Evolutionary conservation across 2,329 filamentous ascomycete genomes (phyloP).

Genomic region (Colletotrichum spinosum): DNA sequence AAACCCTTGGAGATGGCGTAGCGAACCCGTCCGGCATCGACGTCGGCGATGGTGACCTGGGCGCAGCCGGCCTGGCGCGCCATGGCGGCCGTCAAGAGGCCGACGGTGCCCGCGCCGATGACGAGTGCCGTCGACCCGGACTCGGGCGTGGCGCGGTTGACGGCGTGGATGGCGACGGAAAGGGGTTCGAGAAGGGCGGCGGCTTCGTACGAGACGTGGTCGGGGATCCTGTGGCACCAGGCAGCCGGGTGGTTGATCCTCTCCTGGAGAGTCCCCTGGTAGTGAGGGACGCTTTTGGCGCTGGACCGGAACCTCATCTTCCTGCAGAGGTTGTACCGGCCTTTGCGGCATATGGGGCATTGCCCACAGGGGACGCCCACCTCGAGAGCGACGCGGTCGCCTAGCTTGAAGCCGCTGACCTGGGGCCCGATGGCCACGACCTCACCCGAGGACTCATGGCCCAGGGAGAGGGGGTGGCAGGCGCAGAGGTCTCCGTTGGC

Average conservation of each 20-base stretch:
- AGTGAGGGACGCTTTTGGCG: slow-evolving; percentile 72
- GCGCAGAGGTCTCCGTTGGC: slow-evolving; percentile 78
- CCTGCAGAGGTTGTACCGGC: slow-evolving; percentile 72
- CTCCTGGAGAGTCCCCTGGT: slow-evolving; percentile 72
- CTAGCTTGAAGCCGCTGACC: slow-evolving; percentile 63
- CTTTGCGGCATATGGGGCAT: slow-evolving; percentile 63
- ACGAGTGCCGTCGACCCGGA: slow-evolving; percentile 70
- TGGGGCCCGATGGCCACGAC: slow-evolving; percentile 66
- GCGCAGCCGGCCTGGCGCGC: slow-evolving; percentile 70
- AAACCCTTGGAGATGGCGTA: slow-evolving; percentile 70
- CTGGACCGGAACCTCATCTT: slow-evolving; percentile 72
- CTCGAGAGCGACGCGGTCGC: slow-evolving; percentile 70
- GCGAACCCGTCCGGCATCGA: slow-evolving; percentile 68
- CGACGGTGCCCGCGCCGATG: slow-evolving; percentile 73
- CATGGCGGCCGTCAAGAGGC: slow-evolving; percentile 72
- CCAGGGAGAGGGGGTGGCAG: slow-evolving; percentile 72
- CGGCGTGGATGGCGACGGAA: slow-evolving; percentile 71
- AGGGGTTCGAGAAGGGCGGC: slow-evolving; percentile 72
- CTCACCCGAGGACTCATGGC: slow-evolving; percentile 72
- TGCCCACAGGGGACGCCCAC: slow-evolving; percentile 66
- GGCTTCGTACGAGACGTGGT: slow-evolving; percentile 67
- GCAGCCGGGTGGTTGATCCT: slow-evolving; percentile 71
- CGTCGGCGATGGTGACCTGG: slow-evolving; percentile 69
- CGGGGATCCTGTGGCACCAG: slow-evolving; percentile 75
- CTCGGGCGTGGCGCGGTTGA: slow-evolving; percentile 64